Base-by-base conservation (phyloP, 345 rosid genomes). In the Combretum micranthum region DNA sequence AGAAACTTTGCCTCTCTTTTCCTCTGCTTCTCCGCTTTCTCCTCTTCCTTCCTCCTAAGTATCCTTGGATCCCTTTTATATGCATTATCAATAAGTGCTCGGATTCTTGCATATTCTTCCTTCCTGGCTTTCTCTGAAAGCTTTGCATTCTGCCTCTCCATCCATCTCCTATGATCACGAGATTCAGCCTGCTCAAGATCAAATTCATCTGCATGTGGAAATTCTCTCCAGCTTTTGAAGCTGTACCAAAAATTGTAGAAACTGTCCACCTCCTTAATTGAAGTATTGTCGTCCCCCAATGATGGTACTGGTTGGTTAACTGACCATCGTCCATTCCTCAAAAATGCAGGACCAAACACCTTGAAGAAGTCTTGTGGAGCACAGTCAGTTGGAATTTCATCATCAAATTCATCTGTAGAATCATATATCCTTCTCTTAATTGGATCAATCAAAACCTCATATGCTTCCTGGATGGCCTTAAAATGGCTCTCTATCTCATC, bases 141-240 rank as follows among this genome's bases (percentile, higher is more conserved):
- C 63, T 83, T 90, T 4, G 86, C 84, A 72, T 94, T 94, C 80
- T 94, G 97, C 80, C 95, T 87, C 80, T 94, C 99, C 96, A 94
- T 90, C 99, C 99, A 94, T 70, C 99, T 90, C 73, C 66, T 87
- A 52, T 94, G 97, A 51, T 94, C 97, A 63, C 99, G 97, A 47
- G 95, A 87, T 67, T 94, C 99, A 0, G 99, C 93, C 69, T 90
- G 80, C 52, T 94, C 99, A 37, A 94, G 75, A 72, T 94, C 97
- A 77, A 79, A 87, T 77, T 94, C 99, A 64, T 90, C 97, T 14
- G 85, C 81, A 72, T 87, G 96, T 12, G 99, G 97, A 73, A 94
- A 94, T 64, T 94, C 99, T 50, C 99, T 87, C 99, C 99, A 94
- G 71, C 99, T 94, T 76, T 75, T 94, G 69, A 87, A 94, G 70